Conservation (phyloP, 768 basidiomycete genomes). For the Mrakia frigida region DNA sequence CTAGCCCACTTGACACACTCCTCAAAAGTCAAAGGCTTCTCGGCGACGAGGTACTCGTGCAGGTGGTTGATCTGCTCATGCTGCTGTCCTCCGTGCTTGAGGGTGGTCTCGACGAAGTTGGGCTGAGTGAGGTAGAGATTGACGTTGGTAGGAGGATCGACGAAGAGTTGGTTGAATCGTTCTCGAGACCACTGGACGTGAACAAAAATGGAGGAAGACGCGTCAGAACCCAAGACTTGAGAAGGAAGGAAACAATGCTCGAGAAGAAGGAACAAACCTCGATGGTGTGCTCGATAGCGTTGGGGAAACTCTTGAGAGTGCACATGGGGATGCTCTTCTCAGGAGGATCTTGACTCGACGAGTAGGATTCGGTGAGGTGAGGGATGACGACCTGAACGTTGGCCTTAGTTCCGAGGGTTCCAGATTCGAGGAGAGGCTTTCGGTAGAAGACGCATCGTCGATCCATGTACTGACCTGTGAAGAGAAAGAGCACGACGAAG, state of each 20-base stretch:
- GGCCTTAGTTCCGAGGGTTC: conserved; percentile 96
- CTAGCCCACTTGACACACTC: conserved; percentile 98
- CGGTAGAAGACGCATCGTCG: conserved; percentile 93
- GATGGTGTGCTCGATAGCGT: conserved; percentile 95
- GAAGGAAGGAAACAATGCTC: background rate
- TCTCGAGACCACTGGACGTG: conserved; percentile 77
- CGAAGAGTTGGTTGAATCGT: conserved; percentile 86
- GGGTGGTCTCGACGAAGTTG: conserved; percentile 82
- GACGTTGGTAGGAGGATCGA: conserved; percentile 87
- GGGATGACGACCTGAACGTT: conserved; percentile 95
- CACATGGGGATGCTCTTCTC: conserved; percentile 96
- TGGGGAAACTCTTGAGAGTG: conserved; percentile 98
- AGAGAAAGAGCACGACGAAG: conserved; percentile 24
- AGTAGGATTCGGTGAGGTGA: conserved; percentile 90
- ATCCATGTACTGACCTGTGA: conserved; percentile 89
- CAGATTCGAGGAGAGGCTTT: conserved; percentile 93
- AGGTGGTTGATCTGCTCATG: conserved; percentile 85
- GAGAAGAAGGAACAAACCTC: conserved; percentile 55
- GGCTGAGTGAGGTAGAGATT: conserved; percentile 96
- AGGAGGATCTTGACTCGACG: conserved; percentile 96
- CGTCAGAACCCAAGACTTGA: background rate
- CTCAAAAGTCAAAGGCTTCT: conserved; percentile 91
- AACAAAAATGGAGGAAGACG: background rate
- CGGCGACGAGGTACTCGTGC: conserved; percentile 76
- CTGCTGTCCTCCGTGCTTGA: conserved; percentile 88